Conservation (phyloP, 176 grass and related monocot genomes). For the Alopecurus myosuroides region DNA sequence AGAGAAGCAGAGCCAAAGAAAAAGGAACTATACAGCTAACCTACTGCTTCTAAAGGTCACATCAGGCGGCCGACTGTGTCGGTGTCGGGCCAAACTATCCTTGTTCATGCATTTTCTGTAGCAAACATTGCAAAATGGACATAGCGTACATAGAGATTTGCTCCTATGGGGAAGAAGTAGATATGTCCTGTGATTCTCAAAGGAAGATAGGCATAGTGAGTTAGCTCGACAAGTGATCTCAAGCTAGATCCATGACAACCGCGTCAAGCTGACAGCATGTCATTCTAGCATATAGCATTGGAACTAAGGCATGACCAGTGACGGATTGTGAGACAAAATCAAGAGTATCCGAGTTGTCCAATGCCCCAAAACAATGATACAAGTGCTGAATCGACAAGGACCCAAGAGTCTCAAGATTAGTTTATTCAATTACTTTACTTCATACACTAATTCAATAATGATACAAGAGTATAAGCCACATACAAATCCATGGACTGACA, state of each 20-base stretch:
- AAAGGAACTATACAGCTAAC: too few relatives aligned
- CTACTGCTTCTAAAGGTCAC: too few relatives aligned
- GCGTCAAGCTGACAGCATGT: neutral
- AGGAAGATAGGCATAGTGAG: neutral
- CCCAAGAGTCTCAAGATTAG: neutral
- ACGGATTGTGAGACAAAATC: neutral
- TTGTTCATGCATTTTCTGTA: neutral
- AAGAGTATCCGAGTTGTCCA: neutral
- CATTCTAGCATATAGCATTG: neutral
- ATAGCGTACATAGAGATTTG: neutral
- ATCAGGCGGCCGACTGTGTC: too few relatives aligned
- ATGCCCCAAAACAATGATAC: neutral
- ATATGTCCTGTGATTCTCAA: neutral
- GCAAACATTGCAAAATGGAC: neutral
- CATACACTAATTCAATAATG: neutral
- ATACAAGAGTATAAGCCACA: conserved; percentile 22
- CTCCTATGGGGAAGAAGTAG: neutral
- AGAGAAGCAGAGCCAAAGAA: too few relatives aligned
- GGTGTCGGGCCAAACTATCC: neutral
- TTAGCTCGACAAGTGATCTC: neutral
- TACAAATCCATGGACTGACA: neutral
- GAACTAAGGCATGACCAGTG: neutral
- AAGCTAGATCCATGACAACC: neutral
- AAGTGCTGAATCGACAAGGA: neutral
- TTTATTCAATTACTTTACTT: conserved; percentile 4